These are phyloP conservation scores for Rhizoclosmatium globosum DNA, from an alignment of 192 early-diverging fungal species.

Conservation along the genomic window DNA sequence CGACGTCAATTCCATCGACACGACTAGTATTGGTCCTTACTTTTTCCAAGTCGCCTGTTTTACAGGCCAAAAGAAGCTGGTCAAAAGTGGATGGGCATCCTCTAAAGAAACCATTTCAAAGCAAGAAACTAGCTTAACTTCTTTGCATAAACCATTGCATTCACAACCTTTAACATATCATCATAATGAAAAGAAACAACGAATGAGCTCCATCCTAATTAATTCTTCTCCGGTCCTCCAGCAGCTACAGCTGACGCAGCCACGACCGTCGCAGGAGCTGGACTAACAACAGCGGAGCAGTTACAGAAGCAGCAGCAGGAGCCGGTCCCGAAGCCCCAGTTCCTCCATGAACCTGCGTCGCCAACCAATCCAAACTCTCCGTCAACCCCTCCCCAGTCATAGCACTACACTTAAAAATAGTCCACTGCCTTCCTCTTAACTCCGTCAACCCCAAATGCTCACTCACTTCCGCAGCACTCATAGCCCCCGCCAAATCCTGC, in stretches of 20 bases:
- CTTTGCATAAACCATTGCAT: not conserved
- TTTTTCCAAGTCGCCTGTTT: constrained; percentile 53
- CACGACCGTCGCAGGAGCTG: not conserved
- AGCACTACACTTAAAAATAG: constrained; percentile 93
- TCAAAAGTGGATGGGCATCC: constrained; percentile 48
- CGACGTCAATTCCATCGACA: constrained; percentile 6
- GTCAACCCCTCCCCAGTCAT: constrained; percentile 93
- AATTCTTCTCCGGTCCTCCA: too few relatives aligned
- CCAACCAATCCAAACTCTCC: constrained; percentile 93
- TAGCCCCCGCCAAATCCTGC: constrained; percentile 95
- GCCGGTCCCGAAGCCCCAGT: not conserved
- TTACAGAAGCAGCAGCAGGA: not conserved
- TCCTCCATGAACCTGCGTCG: constrained; percentile 48
- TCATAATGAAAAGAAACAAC: too few relatives aligned
- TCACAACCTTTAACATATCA: not conserved
- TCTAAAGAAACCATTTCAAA: constrained; percentile 15
- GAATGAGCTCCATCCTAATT: too few relatives aligned
- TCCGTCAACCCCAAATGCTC: constrained; percentile 83
- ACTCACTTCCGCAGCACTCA: constrained; percentile 88
- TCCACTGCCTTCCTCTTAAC: constrained; percentile 91
- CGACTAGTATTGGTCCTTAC: constrained; percentile 25
- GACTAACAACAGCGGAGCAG: not conserved
- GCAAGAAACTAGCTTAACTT: not conserved
- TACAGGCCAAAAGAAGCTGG: constrained; percentile 48
- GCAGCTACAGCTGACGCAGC: too few relatives aligned